A percentile compares a stretch with the other conserved stretches of the same genome.
Conservation (phyloP, 2,329 filamentous ascomycete genomes). For the Aureobasidium zeae region DNA sequence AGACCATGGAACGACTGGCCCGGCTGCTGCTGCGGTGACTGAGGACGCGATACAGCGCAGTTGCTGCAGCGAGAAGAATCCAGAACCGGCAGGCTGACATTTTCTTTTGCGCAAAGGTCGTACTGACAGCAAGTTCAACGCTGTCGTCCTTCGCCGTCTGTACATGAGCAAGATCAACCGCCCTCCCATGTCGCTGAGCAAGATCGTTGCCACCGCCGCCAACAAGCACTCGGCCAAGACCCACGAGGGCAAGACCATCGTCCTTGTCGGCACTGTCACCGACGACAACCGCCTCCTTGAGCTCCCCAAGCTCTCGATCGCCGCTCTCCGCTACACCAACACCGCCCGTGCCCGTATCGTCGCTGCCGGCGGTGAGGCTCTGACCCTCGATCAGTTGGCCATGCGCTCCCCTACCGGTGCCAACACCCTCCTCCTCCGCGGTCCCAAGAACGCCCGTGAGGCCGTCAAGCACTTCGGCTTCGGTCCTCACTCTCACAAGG, state of each 20-base stretch:
- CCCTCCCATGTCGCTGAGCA: slow-evolving; percentile 78
- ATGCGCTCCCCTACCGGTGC: slow-evolving; percentile 88
- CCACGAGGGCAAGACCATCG: slow-evolving; percentile 72
- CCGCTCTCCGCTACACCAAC: slow-evolving; percentile 91
- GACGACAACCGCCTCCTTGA: slow-evolving; percentile 92
- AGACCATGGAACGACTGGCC: not conserved
- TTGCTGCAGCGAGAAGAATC: not conserved
- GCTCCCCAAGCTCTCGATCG: slow-evolving; percentile 86
- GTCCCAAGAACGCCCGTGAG: slow-evolving; percentile 97
- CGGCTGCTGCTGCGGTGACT: slow-evolving; percentile 6
- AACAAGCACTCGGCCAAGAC: slow-evolving; percentile 43
- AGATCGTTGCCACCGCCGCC: slow-evolving; percentile 59
- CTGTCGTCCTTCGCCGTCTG: slow-evolving; percentile 91
- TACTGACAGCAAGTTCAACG: slow-evolving; percentile 97
- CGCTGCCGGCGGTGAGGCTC: slow-evolving; percentile 86
- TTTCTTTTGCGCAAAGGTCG: slow-evolving; percentile 54
- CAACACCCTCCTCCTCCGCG: slow-evolving; percentile 95
- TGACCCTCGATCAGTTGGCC: slow-evolving; percentile 96
- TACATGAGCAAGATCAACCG: slow-evolving; percentile 99
- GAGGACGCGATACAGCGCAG: slow-evolving; percentile 1
- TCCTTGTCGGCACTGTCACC: slow-evolving; percentile 89
- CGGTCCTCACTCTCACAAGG: slow-evolving; percentile 96
- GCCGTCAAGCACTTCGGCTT: slow-evolving; percentile 99
- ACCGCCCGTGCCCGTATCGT: slow-evolving; percentile 89
- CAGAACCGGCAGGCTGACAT: slow-evolving; percentile 16